Conservation (phyloP, 768 basidiomycete genomes). For the Fistulinella prunicolor region DNA sequence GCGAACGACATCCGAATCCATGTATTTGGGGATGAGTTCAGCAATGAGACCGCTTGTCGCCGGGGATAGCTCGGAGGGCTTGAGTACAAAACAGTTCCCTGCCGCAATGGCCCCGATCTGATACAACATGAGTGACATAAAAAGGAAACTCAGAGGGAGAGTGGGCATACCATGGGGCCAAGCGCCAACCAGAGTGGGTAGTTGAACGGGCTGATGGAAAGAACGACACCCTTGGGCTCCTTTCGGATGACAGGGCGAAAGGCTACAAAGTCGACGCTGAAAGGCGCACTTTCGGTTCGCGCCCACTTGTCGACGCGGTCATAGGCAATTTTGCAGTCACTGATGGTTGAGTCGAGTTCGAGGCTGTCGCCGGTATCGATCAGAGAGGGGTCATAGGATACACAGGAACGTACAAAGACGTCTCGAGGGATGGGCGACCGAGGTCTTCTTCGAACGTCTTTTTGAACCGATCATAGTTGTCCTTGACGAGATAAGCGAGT, state of each 20-base stretch:
- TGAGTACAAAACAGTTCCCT: constrained; percentile 68
- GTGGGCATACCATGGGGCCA: constrained; percentile 49
- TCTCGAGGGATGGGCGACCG: constrained; percentile 59
- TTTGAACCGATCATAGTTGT: constrained; percentile 62
- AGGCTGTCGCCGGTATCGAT: constrained; percentile 39
- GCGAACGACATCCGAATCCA: constrained; percentile 63
- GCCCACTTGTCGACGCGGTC: constrained; percentile 73
- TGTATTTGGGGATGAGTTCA: constrained; percentile 69
- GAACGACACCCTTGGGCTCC: constrained; percentile 72
- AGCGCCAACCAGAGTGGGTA: constrained; percentile 64
- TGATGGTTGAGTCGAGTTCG: constrained; percentile 55
- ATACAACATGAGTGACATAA: constrained; percentile 23
- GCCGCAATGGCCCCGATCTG: constrained; percentile 72
- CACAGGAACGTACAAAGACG: constrained; percentile 40
- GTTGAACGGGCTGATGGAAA: constrained; percentile 74
- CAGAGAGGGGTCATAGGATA: not conserved
- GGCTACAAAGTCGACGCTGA: constrained; percentile 52
- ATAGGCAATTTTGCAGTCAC: constrained; percentile 54
- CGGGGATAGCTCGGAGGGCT: constrained; percentile 72
- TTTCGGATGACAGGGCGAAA: constrained; percentile 67
- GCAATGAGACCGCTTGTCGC: constrained; percentile 55
- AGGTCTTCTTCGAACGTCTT: constrained; percentile 60
- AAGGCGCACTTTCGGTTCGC: constrained; percentile 55
- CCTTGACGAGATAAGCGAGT: constrained; percentile 69
- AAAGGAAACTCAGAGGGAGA: not conserved